Evolutionary conservation across 1,284 basidiomycete species (phyloP).

Genomic region (Neotropicomus parvogracilis): DNA sequence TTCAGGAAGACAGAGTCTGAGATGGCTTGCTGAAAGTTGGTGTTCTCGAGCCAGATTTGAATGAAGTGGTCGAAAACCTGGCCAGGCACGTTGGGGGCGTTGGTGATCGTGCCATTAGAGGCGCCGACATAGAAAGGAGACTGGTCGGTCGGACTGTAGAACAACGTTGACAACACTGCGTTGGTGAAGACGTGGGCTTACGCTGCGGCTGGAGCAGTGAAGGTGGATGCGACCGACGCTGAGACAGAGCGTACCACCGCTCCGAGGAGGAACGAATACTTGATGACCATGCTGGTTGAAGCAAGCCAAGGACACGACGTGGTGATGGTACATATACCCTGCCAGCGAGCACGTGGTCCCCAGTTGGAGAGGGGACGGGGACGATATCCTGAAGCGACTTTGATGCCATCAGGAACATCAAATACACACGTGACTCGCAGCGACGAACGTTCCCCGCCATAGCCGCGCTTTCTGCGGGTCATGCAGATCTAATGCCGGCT

Average conservation of each 20-base stretch:
- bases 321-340: constrained; percentile 16
- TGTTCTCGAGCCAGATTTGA: constrained; percentile 59
- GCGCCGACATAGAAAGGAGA: constrained; percentile 29
- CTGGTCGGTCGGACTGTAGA: constrained; percentile 25
- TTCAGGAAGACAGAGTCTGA: constrained; percentile 44
- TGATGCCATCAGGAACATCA: too few relatives aligned
- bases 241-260: constrained; percentile 18
- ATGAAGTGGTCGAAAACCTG: constrained; percentile 55
- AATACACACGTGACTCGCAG: too few relatives aligned
- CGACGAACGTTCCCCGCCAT: too few relatives aligned
- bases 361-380: too few relatives aligned
- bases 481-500: too few relatives aligned
- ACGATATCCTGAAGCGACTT: too few relatives aligned
- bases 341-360: constrained; percentile 8
- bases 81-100: constrained; percentile 34
- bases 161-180: background rate
- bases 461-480: too few relatives aligned
- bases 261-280: constrained; percentile 16
- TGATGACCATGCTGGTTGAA: constrained; percentile 15
- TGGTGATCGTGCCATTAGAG: constrained; percentile 29
- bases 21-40: constrained; percentile 40
- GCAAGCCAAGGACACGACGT: background rate
- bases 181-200: constrained; percentile 10
- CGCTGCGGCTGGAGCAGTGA: constrained; percentile 31
- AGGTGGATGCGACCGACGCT: constrained; percentile 27